phyloP scores from a whole-genome alignment of 306 rosid genomes.

The Cucumis cinereus region DNA sequence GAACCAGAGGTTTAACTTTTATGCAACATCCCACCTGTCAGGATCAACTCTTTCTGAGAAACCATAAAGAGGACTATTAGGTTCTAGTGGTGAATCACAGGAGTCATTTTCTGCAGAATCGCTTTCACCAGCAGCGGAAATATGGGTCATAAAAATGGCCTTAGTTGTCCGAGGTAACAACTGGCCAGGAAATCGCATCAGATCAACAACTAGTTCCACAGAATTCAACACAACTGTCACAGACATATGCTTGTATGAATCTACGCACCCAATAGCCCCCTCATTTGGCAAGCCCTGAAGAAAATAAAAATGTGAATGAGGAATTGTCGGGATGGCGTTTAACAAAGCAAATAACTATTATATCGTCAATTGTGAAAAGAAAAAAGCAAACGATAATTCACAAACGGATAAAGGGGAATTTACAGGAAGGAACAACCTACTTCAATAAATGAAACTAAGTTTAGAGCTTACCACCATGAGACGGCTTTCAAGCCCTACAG shows the following conservation, averaged over 20 bases:
- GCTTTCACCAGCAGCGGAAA: slow-evolving; percentile 95
- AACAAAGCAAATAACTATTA: not conserved
- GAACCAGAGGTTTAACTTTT: not conserved
- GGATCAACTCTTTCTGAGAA: slow-evolving; percentile 67
- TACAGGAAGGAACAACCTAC: not conserved
- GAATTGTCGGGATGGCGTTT: slow-evolving; percentile 5
- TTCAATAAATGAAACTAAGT: slow-evolving; percentile 9
- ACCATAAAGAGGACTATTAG: slow-evolving; percentile 96
- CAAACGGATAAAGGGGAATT: not conserved
- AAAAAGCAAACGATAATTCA: not conserved
- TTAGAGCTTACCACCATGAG: slow-evolving; percentile 74
- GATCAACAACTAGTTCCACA: slow-evolving; percentile 83
- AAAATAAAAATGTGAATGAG: slow-evolving; percentile 7
- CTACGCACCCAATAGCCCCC: slow-evolving; percentile 60
- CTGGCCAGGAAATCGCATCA: slow-evolving; percentile 95
- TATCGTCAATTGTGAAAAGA: not conserved
- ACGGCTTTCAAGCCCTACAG: slow-evolving; percentile 94
- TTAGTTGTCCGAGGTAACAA: slow-evolving; percentile 66
- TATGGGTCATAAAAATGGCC: slow-evolving; percentile 80
- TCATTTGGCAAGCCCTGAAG: slow-evolving; percentile 84
- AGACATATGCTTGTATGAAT: slow-evolving; percentile 85
- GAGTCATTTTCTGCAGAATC: slow-evolving; percentile 99
- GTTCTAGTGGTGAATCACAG: slow-evolving; percentile 97
- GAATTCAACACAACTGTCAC: slow-evolving; percentile 71
- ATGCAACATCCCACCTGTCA: slow-evolving; percentile 28